Evolutionary conservation across 192 early-diverging fungal species (phyloP), one percentile per base, ranked within the genome.

Genomic region (Coemansia sp.): DNA sequence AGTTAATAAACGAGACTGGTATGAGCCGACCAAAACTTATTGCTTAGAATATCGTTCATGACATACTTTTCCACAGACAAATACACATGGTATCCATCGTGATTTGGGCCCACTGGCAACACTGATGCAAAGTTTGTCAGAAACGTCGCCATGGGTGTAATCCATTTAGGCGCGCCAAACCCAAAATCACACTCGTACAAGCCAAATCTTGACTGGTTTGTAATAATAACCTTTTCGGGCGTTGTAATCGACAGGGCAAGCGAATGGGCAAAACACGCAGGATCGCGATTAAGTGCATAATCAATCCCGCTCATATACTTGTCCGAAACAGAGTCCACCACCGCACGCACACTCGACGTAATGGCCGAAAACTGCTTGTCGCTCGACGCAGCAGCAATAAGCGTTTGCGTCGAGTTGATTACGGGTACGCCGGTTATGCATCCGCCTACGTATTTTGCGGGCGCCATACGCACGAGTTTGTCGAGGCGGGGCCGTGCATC

Each of bases 161-260:
- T 29, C 69, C 69, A 70, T n/a, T 38, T 2, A 4, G 69, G 69
- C 2, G 49, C 24, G 21, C 72, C 72, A 9, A 15, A n/a, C 8
- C 72, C 72, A 67, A 73, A 73, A 48, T 73, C 72, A 5, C 57
- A 27, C 12, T 19, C 51, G 41, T 67, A 67, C 21, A 67, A 51
- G 2, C 45, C 35, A 24, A 67, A 73, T 5, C 65, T 60, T 25
- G 72, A 41, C 38, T 67, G 65, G 51, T 64, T 73, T n/a, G 65
- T 64, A 3, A 63, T 59, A n/a, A 54, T 52, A 15, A 60, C 17
- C 10, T 39, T 58, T 21, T 57, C 38, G 8, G 53, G 32, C 3
- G 45, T 48, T 2, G 53, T 29, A 10, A 69, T 15, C 7, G 23
- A 21, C 43, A 62, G 60, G 0, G 67, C 60, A 14, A 58, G 25